phyloP scores from a whole-genome alignment of 176 grass and related monocot genomes.

The Juncus effusus region DNA sequence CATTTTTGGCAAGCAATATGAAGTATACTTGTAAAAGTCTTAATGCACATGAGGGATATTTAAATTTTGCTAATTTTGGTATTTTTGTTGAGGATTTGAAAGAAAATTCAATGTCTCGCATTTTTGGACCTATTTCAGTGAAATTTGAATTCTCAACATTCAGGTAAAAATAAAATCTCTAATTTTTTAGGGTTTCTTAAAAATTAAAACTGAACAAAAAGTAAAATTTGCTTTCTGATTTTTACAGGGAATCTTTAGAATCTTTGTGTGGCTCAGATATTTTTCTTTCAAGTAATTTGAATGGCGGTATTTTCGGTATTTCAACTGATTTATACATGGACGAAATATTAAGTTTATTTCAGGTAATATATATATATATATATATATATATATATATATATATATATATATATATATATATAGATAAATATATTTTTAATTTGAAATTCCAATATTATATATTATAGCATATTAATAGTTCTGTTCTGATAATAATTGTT shows the following conservation, averaged over 20 bases:
- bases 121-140: slow-evolving; percentile 59
- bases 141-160: slow-evolving; percentile 49
- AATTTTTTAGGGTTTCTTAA: slow-evolving; percentile 19
- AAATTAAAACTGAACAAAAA: not conserved
- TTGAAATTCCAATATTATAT: too few species aligned
- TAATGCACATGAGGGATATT: slow-evolving; percentile 40
- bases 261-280: slow-evolving; percentile 43
- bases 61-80: slow-evolving; percentile 48
- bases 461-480: too few species aligned
- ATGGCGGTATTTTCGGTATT: slow-evolving; percentile 39
- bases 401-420: too few species aligned
- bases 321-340: slow-evolving; percentile 53
- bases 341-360: slow-evolving; percentile 51
- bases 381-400: not conserved
- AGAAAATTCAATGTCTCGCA: slow-evolving; percentile 41
- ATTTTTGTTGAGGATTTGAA: slow-evolving; percentile 52
- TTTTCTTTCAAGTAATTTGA: slow-evolving; percentile 48
- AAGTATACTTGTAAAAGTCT: slow-evolving; percentile 39
- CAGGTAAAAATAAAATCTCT: slow-evolving; percentile 49
- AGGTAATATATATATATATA: slow-evolving; percentile 29
- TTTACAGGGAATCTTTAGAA: slow-evolving; percentile 50
- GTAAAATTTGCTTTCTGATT: slow-evolving; percentile 24
- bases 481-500: too few species aligned
- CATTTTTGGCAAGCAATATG: slow-evolving; percentile 26
- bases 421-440: too few species aligned